Percentiles rank a stretch among this genome's conserved stretches.
Conservation (phyloP, 192 early-diverging fungal genomes). For the Backusella australiensis region DNA sequence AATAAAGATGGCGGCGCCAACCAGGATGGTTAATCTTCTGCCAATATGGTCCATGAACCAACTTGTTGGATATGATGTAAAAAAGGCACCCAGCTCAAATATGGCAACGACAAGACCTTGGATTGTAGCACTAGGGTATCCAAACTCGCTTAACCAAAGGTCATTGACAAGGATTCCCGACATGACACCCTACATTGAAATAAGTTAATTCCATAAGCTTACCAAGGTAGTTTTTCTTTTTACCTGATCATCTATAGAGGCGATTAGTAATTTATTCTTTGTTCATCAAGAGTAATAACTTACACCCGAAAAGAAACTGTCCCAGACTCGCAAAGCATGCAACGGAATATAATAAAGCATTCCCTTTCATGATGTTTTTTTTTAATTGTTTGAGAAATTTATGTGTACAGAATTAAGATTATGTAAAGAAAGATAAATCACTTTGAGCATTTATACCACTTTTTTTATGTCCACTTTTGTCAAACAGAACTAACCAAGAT, state of each 20-base stretch:
- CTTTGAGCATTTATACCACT: background rate
- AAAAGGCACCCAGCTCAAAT: conserved; percentile 7
- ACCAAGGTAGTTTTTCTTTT: too few species aligned
- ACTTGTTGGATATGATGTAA: conserved; percentile 15
- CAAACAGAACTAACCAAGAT: background rate
- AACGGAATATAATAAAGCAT: conserved; percentile 15
- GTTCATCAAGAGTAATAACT: background rate
- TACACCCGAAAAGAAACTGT: conserved; percentile 50
- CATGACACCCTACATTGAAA: conserved; percentile 32
- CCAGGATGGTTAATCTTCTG: conserved; percentile 45
- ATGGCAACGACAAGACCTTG: conserved; percentile 13
- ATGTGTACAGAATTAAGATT: background rate
- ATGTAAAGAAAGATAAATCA: background rate
- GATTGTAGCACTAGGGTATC: conserved; percentile 7
- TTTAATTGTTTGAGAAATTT: background rate
- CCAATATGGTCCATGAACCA: conserved; percentile 37
- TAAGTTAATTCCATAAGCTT: too few species aligned
- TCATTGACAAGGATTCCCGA: conserved; percentile 38
- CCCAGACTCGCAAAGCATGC: conserved; percentile 38
- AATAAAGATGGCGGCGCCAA: conserved; percentile 51
- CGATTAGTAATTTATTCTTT: background rate
- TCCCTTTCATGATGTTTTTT: background rate
- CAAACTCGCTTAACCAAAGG: background rate
- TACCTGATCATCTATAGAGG: conserved; percentile 31
- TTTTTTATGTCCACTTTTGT: background rate